These are phyloP conservation scores for Graphilbum sp. DNA, from an alignment of 2,329 filamentous ascomycete genomes.

Conservation along the genomic window DNA sequence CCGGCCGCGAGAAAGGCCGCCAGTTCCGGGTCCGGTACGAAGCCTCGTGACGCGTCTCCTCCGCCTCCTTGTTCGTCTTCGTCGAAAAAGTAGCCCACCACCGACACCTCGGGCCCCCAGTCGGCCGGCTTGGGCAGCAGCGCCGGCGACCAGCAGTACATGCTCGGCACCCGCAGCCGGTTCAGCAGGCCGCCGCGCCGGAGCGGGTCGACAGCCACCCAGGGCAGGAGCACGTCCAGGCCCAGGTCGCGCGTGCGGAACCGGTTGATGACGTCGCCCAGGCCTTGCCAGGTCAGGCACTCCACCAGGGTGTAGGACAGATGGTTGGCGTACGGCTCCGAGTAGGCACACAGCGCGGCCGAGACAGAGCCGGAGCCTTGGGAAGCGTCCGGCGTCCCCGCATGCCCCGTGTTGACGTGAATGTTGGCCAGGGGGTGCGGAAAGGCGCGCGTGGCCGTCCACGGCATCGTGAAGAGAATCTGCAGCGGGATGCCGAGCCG, in stretches of 20 bases:
- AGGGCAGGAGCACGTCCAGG: slow-evolving; percentile 46
- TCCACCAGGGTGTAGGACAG: slow-evolving; percentile 66
- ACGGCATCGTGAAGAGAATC: slow-evolving; percentile 94
- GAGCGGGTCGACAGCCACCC: neutral
- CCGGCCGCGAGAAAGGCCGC: slow-evolving; percentile 49
- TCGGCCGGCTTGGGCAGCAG: slow-evolving; percentile 27
- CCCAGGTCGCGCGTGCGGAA: slow-evolving; percentile 50
- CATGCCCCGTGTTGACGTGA: too few species aligned
- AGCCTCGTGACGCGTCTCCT: neutral
- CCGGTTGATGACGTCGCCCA: slow-evolving; percentile 60
- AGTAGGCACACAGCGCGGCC: neutral
- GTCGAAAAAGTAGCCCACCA: neutral
- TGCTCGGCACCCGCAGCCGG: slow-evolving; percentile 57
- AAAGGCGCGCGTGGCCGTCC: slow-evolving; percentile 72
- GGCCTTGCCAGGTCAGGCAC: slow-evolving; percentile 78
- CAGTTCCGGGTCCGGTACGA: slow-evolving; percentile 48
- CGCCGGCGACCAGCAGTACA: slow-evolving; percentile 81
- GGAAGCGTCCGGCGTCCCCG: too few species aligned
- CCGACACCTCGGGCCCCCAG: slow-evolving; percentile 1
- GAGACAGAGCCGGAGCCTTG: neutral
- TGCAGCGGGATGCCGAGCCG: slow-evolving; percentile 60
- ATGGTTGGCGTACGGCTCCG: slow-evolving; percentile 39
- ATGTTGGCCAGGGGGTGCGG: slow-evolving; percentile 78
- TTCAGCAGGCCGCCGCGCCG: neutral
- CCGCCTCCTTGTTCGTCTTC: neutral